Conservation (phyloP, 108 stramenopile species). For the Cyclotella atomus region DNA sequence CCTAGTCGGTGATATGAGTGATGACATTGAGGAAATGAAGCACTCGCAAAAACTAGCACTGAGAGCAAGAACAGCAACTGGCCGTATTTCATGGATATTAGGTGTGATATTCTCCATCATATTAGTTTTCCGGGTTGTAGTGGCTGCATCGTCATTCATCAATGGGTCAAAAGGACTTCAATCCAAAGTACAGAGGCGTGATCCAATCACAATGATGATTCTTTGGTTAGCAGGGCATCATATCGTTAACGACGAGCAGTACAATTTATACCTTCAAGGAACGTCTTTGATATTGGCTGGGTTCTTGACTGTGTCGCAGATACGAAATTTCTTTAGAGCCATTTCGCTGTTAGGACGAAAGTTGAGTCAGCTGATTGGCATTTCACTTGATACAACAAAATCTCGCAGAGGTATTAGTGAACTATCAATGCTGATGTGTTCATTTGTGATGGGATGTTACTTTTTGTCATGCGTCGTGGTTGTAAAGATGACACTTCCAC, state of each 20-base stretch:
- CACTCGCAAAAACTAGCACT: conserved; percentile 57
- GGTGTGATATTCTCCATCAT: conserved; percentile 72
- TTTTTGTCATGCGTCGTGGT: conserved; percentile 73
- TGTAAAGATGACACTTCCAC: conserved; percentile 72
- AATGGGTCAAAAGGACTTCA: conserved; percentile 2
- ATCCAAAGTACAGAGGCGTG: conserved; percentile 11
- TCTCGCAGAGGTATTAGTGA: neutral
- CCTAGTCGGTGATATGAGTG: conserved; percentile 64
- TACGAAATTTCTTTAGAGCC: conserved; percentile 69
- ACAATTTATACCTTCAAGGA: conserved; percentile 60
- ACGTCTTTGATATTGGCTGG: conserved; percentile 72
- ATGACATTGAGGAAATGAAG: conserved; percentile 76
- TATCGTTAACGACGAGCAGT: conserved; percentile 58
- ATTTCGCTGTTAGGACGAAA: conserved; percentile 56
- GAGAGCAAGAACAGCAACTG: conserved; percentile 62
- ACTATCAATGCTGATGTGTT: conserved; percentile 10
- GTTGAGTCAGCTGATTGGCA: conserved; percentile 19
- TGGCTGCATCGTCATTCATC: conserved; percentile 47
- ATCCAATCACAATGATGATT: conserved; percentile 63
- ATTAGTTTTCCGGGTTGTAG: conserved; percentile 60
- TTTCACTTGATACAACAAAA: conserved; percentile 1
- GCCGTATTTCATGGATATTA: conserved; percentile 48
- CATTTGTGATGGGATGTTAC: conserved; percentile 67
- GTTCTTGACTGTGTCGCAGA: conserved; percentile 66
- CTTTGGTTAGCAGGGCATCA: conserved; percentile 73